A percentile compares a stretch with the other conserved stretches of the same genome.
phyloP scores from a whole-genome alignment of 306 rosid species.

The Quercus variabilis region DNA sequence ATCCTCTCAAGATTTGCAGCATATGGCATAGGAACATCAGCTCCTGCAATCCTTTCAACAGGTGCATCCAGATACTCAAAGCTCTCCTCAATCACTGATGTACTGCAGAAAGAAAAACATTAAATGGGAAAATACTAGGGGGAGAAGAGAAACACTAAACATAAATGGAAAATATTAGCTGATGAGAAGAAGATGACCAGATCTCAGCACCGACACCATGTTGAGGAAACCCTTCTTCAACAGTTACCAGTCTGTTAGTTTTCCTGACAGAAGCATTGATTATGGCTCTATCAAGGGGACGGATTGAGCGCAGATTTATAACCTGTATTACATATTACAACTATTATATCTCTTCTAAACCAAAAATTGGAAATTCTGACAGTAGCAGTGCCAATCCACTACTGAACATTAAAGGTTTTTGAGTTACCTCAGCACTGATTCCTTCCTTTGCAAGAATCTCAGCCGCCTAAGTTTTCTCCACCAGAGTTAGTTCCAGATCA shows the following conservation, averaged over 20 bases:
- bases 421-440: conserved; percentile 85
- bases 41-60: conserved; percentile 90
- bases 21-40: conserved; percentile 99
- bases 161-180: conserved; percentile 1
- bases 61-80: conserved; percentile 98
- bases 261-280: conserved; percentile 92
- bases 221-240: conserved; percentile 99
- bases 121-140: neutral
- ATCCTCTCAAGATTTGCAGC: conserved; percentile 94
- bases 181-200: conserved; percentile 47
- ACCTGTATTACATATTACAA: conserved; percentile 41
- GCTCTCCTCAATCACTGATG: conserved; percentile 92
- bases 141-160: conserved; percentile 11
- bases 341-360: conserved; percentile 12
- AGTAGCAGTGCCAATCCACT: neutral
- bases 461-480: conserved; percentile 71
- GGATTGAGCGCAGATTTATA: conserved; percentile 87
- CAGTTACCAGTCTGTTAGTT: conserved; percentile 87
- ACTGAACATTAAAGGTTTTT: too few relatives aligned
- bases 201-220: conserved; percentile 99
- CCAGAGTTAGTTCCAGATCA: conserved; percentile 13
- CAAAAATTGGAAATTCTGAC: neutral
- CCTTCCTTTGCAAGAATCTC: conserved; percentile 87
- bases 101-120: conserved; percentile 38
- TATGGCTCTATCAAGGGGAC: conserved; percentile 89